Conservation (phyloP, 148 eudicot genomes). For the Rhododendron williamsianum region DNA sequence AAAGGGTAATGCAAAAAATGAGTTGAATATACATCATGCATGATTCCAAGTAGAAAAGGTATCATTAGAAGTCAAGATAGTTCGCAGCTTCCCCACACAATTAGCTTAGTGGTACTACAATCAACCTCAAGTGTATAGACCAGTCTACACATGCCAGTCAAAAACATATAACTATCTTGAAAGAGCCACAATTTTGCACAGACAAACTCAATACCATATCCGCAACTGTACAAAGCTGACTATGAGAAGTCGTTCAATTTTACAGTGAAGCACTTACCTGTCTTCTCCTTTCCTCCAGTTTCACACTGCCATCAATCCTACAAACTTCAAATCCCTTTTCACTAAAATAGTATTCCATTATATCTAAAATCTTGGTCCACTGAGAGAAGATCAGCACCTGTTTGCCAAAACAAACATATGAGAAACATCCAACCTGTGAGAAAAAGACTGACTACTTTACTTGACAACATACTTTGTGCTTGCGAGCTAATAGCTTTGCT, state of each 20-base stretch:
- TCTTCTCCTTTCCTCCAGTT: conserved; percentile 70
- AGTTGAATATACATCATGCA: neutral
- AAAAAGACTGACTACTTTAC: neutral
- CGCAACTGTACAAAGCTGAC: neutral
- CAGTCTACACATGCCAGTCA: neutral
- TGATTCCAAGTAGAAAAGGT: neutral
- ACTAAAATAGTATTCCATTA: conserved; percentile 83
- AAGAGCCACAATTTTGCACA: neutral
- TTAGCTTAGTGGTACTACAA: neutral
- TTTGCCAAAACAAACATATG: conserved; percentile 2
- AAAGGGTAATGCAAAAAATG: neutral
- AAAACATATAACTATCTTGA: neutral
- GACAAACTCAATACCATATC: neutral
- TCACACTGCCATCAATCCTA: conserved; percentile 91
- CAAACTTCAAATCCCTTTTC: conserved; percentile 79
- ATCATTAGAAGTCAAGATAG: neutral
- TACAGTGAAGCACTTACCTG: conserved; percentile 43
- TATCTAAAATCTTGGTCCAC: conserved; percentile 86
- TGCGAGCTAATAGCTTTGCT: conserved; percentile 52
- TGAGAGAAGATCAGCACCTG: conserved; percentile 96
- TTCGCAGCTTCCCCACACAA: neutral
- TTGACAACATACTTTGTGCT: conserved; percentile 63
- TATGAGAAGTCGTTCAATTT: neutral
- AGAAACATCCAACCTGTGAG: neutral
- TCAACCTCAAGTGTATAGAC: neutral